Evolutionary conservation across 306 rosid genomes (phyloP).

Genomic region (Pyrus betulifolia): DNA sequence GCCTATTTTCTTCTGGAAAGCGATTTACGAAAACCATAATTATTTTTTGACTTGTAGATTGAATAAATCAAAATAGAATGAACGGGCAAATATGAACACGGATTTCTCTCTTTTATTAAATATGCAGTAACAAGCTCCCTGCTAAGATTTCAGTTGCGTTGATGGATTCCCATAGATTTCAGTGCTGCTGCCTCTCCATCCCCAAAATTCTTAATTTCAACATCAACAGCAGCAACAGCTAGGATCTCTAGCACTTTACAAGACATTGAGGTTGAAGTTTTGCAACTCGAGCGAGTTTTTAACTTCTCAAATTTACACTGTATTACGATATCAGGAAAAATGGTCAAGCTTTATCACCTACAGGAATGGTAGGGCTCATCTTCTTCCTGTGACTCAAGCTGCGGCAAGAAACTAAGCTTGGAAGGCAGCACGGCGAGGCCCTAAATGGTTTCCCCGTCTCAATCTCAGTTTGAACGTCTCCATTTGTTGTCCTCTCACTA

Average conservation of each 20-base stretch:
- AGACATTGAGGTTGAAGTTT: conserved; percentile 4
- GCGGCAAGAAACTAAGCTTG: conserved; percentile 62
- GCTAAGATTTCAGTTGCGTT: background rate
- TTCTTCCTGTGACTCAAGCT: conserved; percentile 69
- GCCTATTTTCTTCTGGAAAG: too few relatives aligned
- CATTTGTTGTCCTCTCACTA: conserved; percentile 53
- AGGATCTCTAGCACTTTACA: conserved; percentile 29
- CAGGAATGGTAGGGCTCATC: conserved; percentile 53
- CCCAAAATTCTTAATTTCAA: conserved; percentile 24
- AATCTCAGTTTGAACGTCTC: conserved; percentile 11
- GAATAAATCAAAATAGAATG: too few relatives aligned
- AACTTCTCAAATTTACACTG: conserved; percentile 9
- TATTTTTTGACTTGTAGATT: too few relatives aligned
- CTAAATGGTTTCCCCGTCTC: conserved; percentile 35
- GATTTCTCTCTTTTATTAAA: too few relatives aligned
- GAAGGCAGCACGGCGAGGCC: conserved; percentile 62
- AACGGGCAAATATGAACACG: too few relatives aligned
- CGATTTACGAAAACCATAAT: too few relatives aligned
- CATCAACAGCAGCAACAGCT: conserved; percentile 21
- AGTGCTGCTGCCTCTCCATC: background rate
- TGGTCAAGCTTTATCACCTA: conserved; percentile 35
- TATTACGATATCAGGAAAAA: background rate
- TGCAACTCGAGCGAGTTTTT: background rate
- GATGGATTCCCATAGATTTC: conserved; percentile 4
- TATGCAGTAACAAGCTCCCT: background rate